Evolutionary conservation across 306 rosid species (phyloP), one percentile per base, ranked within the genome.

Genomic region (Canavalia gladiata): DNA sequence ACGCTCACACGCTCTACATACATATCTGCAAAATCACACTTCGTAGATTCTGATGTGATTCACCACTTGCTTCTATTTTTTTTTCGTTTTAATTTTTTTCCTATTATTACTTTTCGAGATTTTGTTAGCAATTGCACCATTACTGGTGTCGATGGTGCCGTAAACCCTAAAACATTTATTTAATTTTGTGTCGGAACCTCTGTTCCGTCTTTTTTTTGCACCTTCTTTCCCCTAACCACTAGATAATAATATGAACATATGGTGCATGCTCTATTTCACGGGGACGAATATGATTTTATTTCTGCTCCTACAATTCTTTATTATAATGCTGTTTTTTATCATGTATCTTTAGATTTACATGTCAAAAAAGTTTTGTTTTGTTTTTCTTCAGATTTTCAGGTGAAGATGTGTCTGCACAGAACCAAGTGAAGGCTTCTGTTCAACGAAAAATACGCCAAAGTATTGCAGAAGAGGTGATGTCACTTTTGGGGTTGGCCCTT

Each of bases 401-500:
- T 41, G 99, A 95, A 81, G 98, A 95, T 5, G 97, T 95, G 12
- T 95, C 99, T 79, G 99, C 94, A 71, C 99, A 95, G 87, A 95
- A 95, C 80, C 99, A 95, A 92, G 99, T 93, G 72, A 95, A 95
- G 88, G 99, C 99, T 5, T 95, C 98, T 31, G 98, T 95, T 57
- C 97, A 95, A 74, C 88, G 99, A 50, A 95, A 80, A 87, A 95
- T 95, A 75, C 87, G 93, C 28, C 99, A 95, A 84, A 95, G 99
- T 73, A 95, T 95, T 83, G 99, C 99, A 0, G 99, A 95, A 59
- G 99, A 95, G 96, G 99, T 95, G 85, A 87, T 50, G 51, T 31
- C 54, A 49, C 31, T 10, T 56, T 65, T 72, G 30, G 12, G 29
- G 1, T 58, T 63, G 3, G 9, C 5, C 13, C 8, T 78, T 50